Evolutionary conservation across 164 flowering plant genomes (phyloP), one percentile per base, ranked within the genome.

Genomic region (Macadamia tetraphylla): DNA sequence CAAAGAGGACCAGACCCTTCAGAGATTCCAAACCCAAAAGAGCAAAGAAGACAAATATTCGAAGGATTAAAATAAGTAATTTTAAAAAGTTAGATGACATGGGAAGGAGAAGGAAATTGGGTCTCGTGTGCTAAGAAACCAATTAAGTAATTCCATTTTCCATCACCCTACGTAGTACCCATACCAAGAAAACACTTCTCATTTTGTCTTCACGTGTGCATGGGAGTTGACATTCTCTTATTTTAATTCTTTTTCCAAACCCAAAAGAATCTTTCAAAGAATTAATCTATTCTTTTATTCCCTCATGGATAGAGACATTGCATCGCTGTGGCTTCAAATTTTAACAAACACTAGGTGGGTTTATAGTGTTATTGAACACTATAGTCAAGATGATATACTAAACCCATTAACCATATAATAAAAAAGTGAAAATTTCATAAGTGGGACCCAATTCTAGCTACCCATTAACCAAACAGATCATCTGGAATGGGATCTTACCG

Each of bases 21-120:
- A 18, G 44, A 53, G 67, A 70, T 74, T 74, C 73, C 73, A 8
- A 11, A 46, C 51, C 13, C 51, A 35, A 62, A 62, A 67, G 60
- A 64, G 15, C 70, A 64, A 67, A 59, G 66, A 68, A 40, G 82
- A 77, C 81, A 81, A 66, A 79, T 77, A 75, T 77, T 81, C 77
- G 67, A 74, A 74, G 72, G 71, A 77, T 71, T 74, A 75, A 74
- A 76, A 15, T 62, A 68, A 78, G 66, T 35, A 13, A 1, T 46
- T 59, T 3, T 23, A 29, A 49, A 23, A n/a, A 11, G 18, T 7
- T 60, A 15, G 13, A 62, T 42, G 31, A 6, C 60, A 58, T 70
- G 53, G 42, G 40, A 35, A 35, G 5, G 77, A 58, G 18, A 67
- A 55, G 70, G 29, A 69, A 76, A 65, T 62, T 12, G 72, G 70